These are phyloP conservation scores for Fusarium compactum DNA, from an alignment of 2,329 filamentous ascomycete genomes.

Conservation along the genomic window DNA sequence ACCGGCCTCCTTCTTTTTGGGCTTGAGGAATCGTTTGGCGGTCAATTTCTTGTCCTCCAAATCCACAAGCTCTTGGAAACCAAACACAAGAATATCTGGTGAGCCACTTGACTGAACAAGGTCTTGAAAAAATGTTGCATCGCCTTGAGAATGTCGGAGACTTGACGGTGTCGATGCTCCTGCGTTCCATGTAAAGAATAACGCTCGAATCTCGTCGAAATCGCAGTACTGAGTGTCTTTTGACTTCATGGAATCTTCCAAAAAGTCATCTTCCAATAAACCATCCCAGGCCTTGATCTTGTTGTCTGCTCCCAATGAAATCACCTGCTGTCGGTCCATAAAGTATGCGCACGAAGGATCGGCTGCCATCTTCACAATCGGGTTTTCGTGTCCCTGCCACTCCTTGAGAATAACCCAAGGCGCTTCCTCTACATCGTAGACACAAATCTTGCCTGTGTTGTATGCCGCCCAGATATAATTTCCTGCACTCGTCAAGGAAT, in stretches of 20 bases:
- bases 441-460: slow-evolving; percentile 92
- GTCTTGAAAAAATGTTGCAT: slow-evolving; percentile 83
- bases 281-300: slow-evolving; percentile 91
- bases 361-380: slow-evolving; percentile 80
- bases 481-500: slow-evolving; percentile 83
- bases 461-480: slow-evolving; percentile 91
- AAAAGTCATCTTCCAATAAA: slow-evolving; percentile 90
- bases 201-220: slow-evolving; percentile 83
- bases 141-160: slow-evolving; percentile 76
- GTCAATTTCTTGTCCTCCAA: slow-evolving; percentile 97
- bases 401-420: slow-evolving; percentile 95
- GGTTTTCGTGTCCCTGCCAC: slow-evolving; percentile 90
- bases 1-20: slow-evolving; percentile 85
- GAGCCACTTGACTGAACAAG: slow-evolving; percentile 80
- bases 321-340: slow-evolving; percentile 83
- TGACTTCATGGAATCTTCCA: slow-evolving; percentile 90
- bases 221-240: slow-evolving; percentile 85
- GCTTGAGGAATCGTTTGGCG: slow-evolving; percentile 93
- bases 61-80: slow-evolving; percentile 98
- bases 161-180: slow-evolving; percentile 93
- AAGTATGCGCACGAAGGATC: slow-evolving; percentile 89
- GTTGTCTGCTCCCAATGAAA: slow-evolving; percentile 89
- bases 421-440: slow-evolving; percentile 85
- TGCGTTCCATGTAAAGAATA: slow-evolving; percentile 96
- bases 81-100: slow-evolving; percentile 93